Conservation (phyloP, 371 early-diverging fungal genomes). For the Lichtheimia corymbifera region DNA sequence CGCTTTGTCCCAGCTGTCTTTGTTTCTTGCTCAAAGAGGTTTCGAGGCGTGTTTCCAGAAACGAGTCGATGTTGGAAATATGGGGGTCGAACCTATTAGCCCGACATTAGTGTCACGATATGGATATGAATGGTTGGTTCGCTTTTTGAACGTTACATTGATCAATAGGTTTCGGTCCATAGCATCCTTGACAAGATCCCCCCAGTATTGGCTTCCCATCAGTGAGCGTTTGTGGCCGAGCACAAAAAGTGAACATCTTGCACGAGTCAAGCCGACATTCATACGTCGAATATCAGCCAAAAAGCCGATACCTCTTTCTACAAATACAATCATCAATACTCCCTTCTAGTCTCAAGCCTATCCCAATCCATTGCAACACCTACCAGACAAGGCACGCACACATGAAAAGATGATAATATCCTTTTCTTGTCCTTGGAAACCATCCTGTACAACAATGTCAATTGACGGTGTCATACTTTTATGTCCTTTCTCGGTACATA, state of each 20-base stretch:
- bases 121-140: background rate
- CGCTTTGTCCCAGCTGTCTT: background rate
- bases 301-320: conserved; percentile 84
- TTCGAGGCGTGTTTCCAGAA: conserved; percentile 12
- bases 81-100: conserved; percentile 14
- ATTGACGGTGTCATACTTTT: background rate
- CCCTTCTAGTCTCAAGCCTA: background rate
- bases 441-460: conserved; percentile 61
- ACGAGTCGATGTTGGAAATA: conserved; percentile 22
- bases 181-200: conserved; percentile 63
- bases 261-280: conserved; percentile 96
- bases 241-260: conserved; percentile 86
- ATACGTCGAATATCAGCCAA: conserved; percentile 86
- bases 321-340: background rate
- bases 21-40: conserved; percentile 22
- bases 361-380: background rate
- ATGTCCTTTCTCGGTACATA: conserved; percentile 17
- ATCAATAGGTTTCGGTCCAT: conserved; percentile 43
- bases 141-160: conserved; percentile 37
- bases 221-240: conserved; percentile 79
- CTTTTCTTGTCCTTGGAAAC: conserved; percentile 99
- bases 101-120: no score
- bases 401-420: conserved; percentile 95
- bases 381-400: conserved; percentile 80
- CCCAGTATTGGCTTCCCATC: conserved; percentile 67